Percentiles rank a stretch among this genome's conserved stretches.
Conservation (phyloP, 2,329 filamentous ascomycete genomes). For the Ambrosiella beaveri region DNA sequence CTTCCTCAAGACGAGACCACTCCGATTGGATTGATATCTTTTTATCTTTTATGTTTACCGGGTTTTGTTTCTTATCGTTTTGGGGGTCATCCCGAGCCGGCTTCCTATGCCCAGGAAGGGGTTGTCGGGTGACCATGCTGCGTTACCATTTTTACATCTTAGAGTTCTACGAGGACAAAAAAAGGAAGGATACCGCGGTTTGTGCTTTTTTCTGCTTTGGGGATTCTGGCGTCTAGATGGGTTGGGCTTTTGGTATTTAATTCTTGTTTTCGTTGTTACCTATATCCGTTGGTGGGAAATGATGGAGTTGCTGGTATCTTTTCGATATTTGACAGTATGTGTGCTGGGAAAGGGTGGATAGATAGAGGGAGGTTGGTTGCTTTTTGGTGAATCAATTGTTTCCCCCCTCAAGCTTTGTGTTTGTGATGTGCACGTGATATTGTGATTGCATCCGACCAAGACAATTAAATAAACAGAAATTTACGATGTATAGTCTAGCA, state of each 20-base stretch:
- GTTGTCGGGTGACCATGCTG: not conserved
- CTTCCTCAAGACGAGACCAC: not conserved
- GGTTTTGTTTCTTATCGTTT: slow-evolving; percentile 3
- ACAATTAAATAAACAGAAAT: not conserved
- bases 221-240: slow-evolving; percentile 8
- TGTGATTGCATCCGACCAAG: not conserved
- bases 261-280: not conserved
- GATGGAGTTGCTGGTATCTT: not conserved
- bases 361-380: not conserved
- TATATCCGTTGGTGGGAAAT: not conserved
- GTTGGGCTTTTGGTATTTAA: not conserved
- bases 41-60: not conserved
- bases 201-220: not conserved
- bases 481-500: not conserved
- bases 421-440: not conserved
- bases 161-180: not conserved
- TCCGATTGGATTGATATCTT: not conserved
- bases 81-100: not conserved
- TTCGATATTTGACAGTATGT: not conserved
- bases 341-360: not conserved
- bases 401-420: not conserved
- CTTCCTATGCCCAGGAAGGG: slow-evolving; percentile 7
- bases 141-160: slow-evolving; percentile 1
- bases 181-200: not conserved
- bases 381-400: not conserved